A percentile compares a stretch with the other conserved stretches of the same genome.
Conservation (phyloP, 768 basidiomycete species). For the Cystobasidium ongulense region DNA sequence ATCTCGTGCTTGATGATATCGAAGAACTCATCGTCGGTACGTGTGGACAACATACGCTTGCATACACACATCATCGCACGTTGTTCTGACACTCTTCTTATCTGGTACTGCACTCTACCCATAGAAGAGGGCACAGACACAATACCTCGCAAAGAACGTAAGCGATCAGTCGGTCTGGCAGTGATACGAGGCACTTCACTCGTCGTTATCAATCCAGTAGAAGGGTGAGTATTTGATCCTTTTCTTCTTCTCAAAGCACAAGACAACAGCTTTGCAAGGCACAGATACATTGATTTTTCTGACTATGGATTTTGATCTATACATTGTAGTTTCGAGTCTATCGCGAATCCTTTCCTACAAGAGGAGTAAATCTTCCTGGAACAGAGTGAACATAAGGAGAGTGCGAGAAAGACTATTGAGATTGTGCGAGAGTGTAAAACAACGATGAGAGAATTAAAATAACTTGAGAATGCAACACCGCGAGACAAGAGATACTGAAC, state of each 20-base stretch:
- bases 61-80: background rate
- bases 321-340: background rate
- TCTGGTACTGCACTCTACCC: conserved; percentile 49
- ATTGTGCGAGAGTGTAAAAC: background rate
- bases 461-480: no score
- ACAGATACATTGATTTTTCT: background rate
- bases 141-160: background rate
- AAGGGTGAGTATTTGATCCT: no score
- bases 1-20: conserved; percentile 93
- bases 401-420: background rate
- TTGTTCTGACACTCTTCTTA: no score
- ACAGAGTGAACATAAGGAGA: background rate
- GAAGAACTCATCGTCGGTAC: conserved; percentile 69
- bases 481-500: no score
- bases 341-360: conserved; percentile 16
- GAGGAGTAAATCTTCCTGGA: background rate
- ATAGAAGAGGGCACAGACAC: conserved; percentile 24
- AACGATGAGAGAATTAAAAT: background rate
- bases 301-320: background rate
- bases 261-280: background rate
- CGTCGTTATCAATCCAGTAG: conserved; percentile 31
- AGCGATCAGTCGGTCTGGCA: conserved; percentile 23
- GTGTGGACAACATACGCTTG: conserved; percentile 32
- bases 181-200: conserved; percentile 31
- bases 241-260: background rate